Percentiles rank a stretch among this genome's conserved stretches.
These are phyloP conservation scores for Verticillium dahliae DNA, from an alignment of 2,329 filamentous ascomycete species.

Conservation along the genomic window DNA sequence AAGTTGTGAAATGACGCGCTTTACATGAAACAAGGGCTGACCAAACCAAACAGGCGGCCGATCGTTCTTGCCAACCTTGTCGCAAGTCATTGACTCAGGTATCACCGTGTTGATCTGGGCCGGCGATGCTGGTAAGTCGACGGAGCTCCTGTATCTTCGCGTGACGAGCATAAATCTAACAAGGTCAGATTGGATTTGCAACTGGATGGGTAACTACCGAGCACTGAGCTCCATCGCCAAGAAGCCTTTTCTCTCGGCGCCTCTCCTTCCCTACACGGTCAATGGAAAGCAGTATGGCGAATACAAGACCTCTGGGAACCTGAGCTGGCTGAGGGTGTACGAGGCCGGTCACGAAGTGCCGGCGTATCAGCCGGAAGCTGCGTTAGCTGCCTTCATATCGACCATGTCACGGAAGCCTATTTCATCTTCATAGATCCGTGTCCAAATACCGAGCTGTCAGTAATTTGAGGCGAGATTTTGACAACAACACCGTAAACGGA, in stretches of 20 bases:
- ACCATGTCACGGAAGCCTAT: slow-evolving; percentile 1
- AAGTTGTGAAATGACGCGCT: slow-evolving; percentile 4
- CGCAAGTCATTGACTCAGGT: slow-evolving; percentile 37
- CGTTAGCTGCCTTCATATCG: not conserved
- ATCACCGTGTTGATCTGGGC: slow-evolving; percentile 47
- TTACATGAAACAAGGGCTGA: too few relatives aligned
- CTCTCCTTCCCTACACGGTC: slow-evolving; percentile 32
- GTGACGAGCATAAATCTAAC: not conserved
- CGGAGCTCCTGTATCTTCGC: not conserved
- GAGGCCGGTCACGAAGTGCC: slow-evolving; percentile 16
- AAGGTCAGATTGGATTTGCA: slow-evolving; percentile 45
- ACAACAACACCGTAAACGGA: too few relatives aligned
- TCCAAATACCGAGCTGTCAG: too few relatives aligned
- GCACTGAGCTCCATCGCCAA: not conserved
- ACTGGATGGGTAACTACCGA: slow-evolving; percentile 42
- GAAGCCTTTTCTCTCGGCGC: not conserved
- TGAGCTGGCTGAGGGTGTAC: slow-evolving; percentile 27
- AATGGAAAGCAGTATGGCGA: slow-evolving; percentile 37
- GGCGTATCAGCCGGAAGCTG: slow-evolving; percentile 12
- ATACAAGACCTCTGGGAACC: slow-evolving; percentile 42
- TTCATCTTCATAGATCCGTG: not conserved
- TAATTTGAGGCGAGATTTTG: too few relatives aligned
- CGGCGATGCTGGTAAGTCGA: slow-evolving; percentile 38
- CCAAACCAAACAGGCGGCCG: slow-evolving; percentile 23
- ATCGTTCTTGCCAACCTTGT: slow-evolving; percentile 35